Evolutionary conservation across 2,329 filamentous ascomycete genomes (phyloP).

Genomic region (Aspergillus pseudoglaucus): DNA sequence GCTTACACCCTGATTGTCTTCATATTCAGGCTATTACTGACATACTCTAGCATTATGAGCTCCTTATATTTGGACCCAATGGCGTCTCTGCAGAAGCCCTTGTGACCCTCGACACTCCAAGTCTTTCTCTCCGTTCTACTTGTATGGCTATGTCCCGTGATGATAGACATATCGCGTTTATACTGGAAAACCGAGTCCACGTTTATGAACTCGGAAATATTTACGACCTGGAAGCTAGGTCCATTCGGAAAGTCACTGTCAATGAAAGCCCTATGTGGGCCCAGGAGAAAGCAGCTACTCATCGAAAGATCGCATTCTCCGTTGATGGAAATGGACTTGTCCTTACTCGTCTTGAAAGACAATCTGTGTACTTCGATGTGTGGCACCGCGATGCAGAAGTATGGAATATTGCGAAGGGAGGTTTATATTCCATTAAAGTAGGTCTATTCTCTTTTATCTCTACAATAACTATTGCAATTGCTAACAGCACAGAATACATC

Average conservation of each 20-base stretch:
- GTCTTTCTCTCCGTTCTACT: conserved; percentile 7
- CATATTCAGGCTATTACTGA: conserved; percentile 5
- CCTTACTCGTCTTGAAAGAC: conserved; percentile 27
- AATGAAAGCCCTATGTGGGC: conserved; percentile 3
- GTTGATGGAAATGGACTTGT: conserved; percentile 25
- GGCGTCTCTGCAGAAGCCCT: conserved; percentile 14
- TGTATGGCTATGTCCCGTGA: conserved; percentile 18
- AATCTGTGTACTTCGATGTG: conserved; percentile 17
- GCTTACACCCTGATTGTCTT: neutral
- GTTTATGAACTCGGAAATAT: conserved; percentile 15
- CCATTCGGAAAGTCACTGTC: conserved; percentile 10
- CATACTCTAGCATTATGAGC: conserved; percentile 16
- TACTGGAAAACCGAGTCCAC: conserved; percentile 14
- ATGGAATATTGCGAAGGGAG: conserved; percentile 10
- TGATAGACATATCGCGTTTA: conserved; percentile 16
- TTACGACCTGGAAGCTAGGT: conserved; percentile 10
- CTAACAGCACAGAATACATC: conserved; percentile 21
- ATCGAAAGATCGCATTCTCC: conserved; percentile 28
- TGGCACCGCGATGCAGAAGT: conserved; percentile 14
- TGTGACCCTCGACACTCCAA: conserved; percentile 23
- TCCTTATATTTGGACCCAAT: conserved; percentile 22
- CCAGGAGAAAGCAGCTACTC: conserved; percentile 15
- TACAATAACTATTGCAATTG: neutral
- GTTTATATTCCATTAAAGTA: too few relatives aligned
- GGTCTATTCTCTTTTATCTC: too few relatives aligned